A percentile compares a stretch with the other conserved stretches of the same genome.
Conservation (phyloP, 1,284 basidiomycete species). For the Ceratobasidium sp. region DNA sequence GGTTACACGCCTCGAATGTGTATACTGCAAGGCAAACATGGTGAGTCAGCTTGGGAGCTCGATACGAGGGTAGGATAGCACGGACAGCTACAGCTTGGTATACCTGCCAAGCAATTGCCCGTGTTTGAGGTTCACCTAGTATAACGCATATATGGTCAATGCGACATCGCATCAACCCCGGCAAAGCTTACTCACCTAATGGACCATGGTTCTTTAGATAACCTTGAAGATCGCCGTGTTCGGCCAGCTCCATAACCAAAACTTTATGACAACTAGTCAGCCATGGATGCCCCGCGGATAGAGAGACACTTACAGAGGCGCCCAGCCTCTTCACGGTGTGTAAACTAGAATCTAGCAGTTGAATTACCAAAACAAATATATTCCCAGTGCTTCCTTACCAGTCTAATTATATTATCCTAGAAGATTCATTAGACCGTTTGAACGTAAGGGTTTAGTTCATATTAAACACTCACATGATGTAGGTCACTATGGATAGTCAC, state of each 20-base stretch:
- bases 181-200: background rate
- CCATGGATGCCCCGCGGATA: background rate
- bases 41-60: background rate
- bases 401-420: conserved; percentile 35
- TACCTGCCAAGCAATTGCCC: conserved; percentile 38
- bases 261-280: background rate
- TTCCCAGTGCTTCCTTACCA: conserved; percentile 2
- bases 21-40: conserved; percentile 14
- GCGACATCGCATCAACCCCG: background rate
- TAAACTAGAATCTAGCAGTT: conserved; percentile 6
- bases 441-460: background rate
- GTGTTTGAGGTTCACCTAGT: conserved; percentile 17
- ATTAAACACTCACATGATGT: conserved; percentile 21
- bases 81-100: conserved; percentile 41
- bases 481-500: conserved; percentile 35
- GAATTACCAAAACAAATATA: background rate
- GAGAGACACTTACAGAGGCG: conserved; percentile 27
- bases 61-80: background rate
- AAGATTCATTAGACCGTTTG: background rate
- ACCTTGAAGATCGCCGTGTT: conserved; percentile 36
- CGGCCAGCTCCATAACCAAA: conserved; percentile 38
- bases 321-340: conserved; percentile 33
- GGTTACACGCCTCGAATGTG: conserved; percentile 39
- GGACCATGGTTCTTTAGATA: conserved; percentile 38
- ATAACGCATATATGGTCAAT: background rate